Evolutionary conservation across 2,329 filamentous ascomycete genomes (phyloP), one percentile per base, ranked within the genome.

Genomic region (Myriosclerotinia scirpicola): DNA sequence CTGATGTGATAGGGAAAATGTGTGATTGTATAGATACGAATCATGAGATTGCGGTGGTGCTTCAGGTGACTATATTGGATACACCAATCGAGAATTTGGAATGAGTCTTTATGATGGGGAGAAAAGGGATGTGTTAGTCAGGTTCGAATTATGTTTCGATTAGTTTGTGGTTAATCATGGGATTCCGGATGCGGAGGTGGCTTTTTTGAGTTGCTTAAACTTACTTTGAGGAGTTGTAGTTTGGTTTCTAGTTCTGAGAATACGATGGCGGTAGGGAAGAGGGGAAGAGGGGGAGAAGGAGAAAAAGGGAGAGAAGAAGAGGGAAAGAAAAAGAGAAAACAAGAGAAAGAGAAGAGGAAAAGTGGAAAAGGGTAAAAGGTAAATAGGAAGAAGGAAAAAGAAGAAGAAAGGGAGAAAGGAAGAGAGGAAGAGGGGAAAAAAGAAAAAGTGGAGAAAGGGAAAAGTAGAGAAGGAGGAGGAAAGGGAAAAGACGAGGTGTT

Each of bases 131-230:
- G 26, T 26, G 26, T 26, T 26, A 3, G 26, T 26, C 26, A 3
- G 26, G 26, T 26, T 26, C 26, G 26, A 26, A 26, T 26, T 26
- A 26, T 26, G 26, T 26, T 26, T 26, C 26, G 26, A 26, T 26
- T 26, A 3, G 26, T 26, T 26, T 26, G 3, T 26, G 26, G 2
- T 59, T 11, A 64, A 59, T 56, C 75, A 73, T 59, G 73, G 73
- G 5, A 71, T 75, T 30, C 73, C 73, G 1, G 63, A 70, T n/a
- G 72, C 71, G 0, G 75, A 73, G 2, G 72, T 75, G 1, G 71
- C 75, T 14, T 75, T 72, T 58, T 76, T 15, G 72, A 76, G 54
- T 70, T 75, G 11, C 71, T 76, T 4, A 74, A 73, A 58, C 67
- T 63, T 30, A 52, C 67, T 36, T 56, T 54, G 3, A 46, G 9